These are phyloP conservation scores for Tylopilus felleus DNA, from an alignment of 768 basidiomycete genomes.

Conservation along the genomic window DNA sequence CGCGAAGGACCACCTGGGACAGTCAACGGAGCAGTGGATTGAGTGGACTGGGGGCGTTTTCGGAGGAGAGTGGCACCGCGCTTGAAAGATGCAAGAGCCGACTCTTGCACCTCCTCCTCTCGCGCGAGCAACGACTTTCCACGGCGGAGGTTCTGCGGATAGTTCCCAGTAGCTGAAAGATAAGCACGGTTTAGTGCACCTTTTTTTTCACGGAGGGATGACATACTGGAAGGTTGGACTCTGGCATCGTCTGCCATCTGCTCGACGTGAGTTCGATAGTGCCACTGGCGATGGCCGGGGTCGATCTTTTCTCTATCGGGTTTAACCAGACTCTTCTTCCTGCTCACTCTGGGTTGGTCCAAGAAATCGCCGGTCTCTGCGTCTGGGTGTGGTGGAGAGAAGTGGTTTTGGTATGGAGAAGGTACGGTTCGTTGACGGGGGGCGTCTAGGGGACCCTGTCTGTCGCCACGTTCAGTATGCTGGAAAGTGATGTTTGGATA, in stretches of 20 bases:
- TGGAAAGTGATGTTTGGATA: conserved; percentile 64
- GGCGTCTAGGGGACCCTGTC: conserved; percentile 54
- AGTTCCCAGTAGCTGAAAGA: conserved; percentile 70
- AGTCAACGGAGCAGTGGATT: conserved; percentile 38
- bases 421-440: conserved; percentile 46
- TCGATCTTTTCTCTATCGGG: conserved; percentile 98
- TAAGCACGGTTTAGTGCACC: conserved; percentile 3
- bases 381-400: conserved; percentile 38
- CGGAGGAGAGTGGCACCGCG: conserved; percentile 77
- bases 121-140: conserved; percentile 88
- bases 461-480: conserved; percentile 65
- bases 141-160: conserved; percentile 64
- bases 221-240: conserved; percentile 79
- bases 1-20: conserved; percentile 35
- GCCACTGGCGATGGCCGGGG: conserved; percentile 89
- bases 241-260: conserved; percentile 69
- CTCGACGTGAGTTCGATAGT: conserved; percentile 87
- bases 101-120: conserved; percentile 89
- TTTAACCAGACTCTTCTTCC: conserved; percentile 90
- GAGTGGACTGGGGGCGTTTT: conserved; percentile 49
- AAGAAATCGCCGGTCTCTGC: conserved; percentile 32
- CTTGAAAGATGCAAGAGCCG: conserved; percentile 89
- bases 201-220: background rate
- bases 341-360: conserved; percentile 51
- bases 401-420: conserved; percentile 45